Evolutionary conservation across 768 basidiomycete species (phyloP), one percentile per base, ranked within the genome.

Genomic region (Tylopilus plumbeoviolaceoides): DNA sequence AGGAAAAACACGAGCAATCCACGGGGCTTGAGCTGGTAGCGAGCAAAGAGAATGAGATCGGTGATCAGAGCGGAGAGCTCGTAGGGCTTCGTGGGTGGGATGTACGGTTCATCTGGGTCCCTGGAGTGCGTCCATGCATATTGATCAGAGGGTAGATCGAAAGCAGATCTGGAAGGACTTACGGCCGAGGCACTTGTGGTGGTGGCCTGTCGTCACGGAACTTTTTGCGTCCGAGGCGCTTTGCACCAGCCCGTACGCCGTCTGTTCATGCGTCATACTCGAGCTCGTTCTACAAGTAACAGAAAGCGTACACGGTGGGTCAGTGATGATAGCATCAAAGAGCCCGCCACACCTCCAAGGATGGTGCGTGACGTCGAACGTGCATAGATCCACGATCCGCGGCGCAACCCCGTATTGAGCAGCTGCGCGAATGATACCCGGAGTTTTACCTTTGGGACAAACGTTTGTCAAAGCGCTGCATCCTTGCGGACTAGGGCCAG

Each of bases 1-100:
- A 98, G 77, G 73, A 98, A 98, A 72, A 97, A 98, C 4, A 99
- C 95, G 15, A 99, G 79, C 38, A 97, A 75, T 12, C 97, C 97
- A 21, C 77, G 78, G 1, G 91, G 91, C 57, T 84, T 91, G 27
- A 99, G 78, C 25, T 97, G 73, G 68, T 89, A 91, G 47, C 94
- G 80, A 2, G 92, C 83, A 41, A 93, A 78, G 15, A 85, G 64
- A 27, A 98, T 82, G 14, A 99, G 83, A 65, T 97, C 95, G 14
- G 75, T 59, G 9, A 87, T 86, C 38, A 99, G 80, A 48, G 84
- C 79, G 2, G 90, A 89, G 38, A 99, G 78, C 58, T 98, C 94
- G 70, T 98, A 98, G 1, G 95, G 94, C 58, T 84, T 85, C 17
- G 85, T 94, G 0, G 95, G 93, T 0, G 94, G 94, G 12, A 95